These are phyloP conservation scores for Gastrolobium villosum DNA, from an alignment of 306 rosid species.

Conservation along the genomic window DNA sequence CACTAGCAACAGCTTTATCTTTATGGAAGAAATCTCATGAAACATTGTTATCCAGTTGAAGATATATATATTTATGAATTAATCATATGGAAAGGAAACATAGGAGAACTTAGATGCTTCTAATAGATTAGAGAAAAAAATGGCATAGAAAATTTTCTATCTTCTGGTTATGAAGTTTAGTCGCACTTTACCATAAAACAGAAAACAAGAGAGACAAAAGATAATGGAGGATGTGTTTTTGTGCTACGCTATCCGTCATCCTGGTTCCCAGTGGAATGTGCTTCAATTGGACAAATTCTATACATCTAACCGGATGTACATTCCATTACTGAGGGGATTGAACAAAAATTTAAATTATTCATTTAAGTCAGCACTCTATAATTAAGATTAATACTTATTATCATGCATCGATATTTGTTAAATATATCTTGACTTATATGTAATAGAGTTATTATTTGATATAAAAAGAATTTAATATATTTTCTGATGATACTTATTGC, in stretches of 20 bases:
- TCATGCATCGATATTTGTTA: not conserved
- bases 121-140: not conserved
- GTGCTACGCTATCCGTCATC: constrained; percentile 2
- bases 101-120: not conserved
- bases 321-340: not conserved
- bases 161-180: not conserved
- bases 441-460: constrained; percentile 1
- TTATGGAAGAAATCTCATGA: constrained; percentile 8
- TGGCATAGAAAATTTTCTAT: constrained; percentile 11
- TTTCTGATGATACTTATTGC: not conserved
- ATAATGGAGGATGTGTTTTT: not conserved
- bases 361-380: not conserved
- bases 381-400: not conserved
- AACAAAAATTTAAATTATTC: constrained; percentile 2
- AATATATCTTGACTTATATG: not conserved
- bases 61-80: constrained; percentile 11
- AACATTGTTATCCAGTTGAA: constrained; percentile 2
- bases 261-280: not conserved
- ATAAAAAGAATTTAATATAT: not conserved
- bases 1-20: constrained; percentile 14
- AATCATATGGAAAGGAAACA: constrained; percentile 29
- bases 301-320: not conserved
- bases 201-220: too few relatives aligned
- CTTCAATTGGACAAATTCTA: not conserved
- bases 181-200: not conserved